phyloP scores from a whole-genome alignment of 2,329 filamentous ascomycete species.

The Xylaria sp. region DNA sequence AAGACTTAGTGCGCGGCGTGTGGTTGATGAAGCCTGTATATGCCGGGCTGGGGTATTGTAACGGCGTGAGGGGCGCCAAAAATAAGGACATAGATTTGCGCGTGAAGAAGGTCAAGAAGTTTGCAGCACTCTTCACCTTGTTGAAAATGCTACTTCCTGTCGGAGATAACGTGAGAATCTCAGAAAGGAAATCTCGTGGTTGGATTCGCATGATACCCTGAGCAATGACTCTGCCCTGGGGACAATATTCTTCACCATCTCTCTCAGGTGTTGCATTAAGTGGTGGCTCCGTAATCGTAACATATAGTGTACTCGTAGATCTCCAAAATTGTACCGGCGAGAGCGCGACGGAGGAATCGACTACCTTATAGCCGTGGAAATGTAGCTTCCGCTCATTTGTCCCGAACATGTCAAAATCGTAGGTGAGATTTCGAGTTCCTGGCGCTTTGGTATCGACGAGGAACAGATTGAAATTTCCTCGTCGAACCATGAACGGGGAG shows the following conservation, averaged over 20 bases:
- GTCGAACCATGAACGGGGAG: conserved; percentile 65
- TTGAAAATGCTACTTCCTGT: conserved; percentile 54
- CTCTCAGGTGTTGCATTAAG: conserved; percentile 35
- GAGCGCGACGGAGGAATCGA: conserved; percentile 65
- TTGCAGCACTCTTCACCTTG: conserved; percentile 52
- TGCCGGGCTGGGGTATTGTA: conserved; percentile 59
- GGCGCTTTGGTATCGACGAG: conserved; percentile 57
- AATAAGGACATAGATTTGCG: conserved; percentile 59
- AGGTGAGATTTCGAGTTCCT: conserved; percentile 64
- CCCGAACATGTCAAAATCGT: conserved; percentile 66
- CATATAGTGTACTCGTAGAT: conserved; percentile 66
- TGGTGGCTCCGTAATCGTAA: conserved; percentile 56
- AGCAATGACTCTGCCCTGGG: conserved; percentile 54
- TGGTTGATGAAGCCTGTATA: conserved; percentile 60
- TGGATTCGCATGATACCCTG: conserved; percentile 65
- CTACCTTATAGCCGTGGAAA: conserved; percentile 67
- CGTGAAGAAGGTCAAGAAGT: conserved; percentile 63
- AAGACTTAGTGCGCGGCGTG: conserved; percentile 50
- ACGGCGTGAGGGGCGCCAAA: conserved; percentile 58
- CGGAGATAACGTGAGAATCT: conserved; percentile 59
- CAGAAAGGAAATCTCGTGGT: conserved; percentile 58
- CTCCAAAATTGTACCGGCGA: conserved; percentile 63
- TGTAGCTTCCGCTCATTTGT: conserved; percentile 58
- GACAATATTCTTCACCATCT: conserved; percentile 47
- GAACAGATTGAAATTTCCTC: conserved; percentile 64